Base-by-base conservation (phyloP, 1,284 basidiomycete genomes). In the Golubevia sp. region DNA sequence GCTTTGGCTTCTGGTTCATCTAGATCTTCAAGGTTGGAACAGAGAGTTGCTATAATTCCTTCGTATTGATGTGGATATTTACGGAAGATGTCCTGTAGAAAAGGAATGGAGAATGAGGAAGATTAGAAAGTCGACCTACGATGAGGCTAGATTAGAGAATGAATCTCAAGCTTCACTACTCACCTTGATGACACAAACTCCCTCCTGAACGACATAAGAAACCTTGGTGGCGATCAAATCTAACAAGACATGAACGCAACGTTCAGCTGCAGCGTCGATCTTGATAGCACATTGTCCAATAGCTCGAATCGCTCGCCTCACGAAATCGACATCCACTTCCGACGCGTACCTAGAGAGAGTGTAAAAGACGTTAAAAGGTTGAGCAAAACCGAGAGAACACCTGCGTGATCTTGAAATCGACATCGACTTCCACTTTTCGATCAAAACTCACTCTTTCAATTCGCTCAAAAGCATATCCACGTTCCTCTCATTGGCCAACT, bases 1-100 rank as follows among this genome's bases (percentile, higher is more conserved):
- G 96, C 92, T 84, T 98, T 98, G 3, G 96, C 96, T 82, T 99
- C 97, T 15, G 96, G 95, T 82, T 99, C 97, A 82, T 99, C 96
- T 54, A 99, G 86, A 72, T 96, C 94, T 71, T 99, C 96, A 24
- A 99, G 88, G 77, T 95, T 97, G 4, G 93, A 91, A 79, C 96
- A 99, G 44, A 99, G 86, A 0, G 92, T 94, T 1, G 93, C 94
- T 73, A 99, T 98, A 74, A 97, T 92, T 59, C 93, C 93, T 85
- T 98, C 97, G 84, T 98, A 99, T 30, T 92, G 93, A 59, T 90
- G 91, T n/a, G 96, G 97, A 83, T 98, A 99, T 86, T 94, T 92
- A 61, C 96, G 89, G 89, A 99, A 98, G 69, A 99, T 97, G 83
- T 99, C 97, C 91, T 93, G 74, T 25, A 27, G n/a, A 13, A 13